These are phyloP conservation scores for Phalaenopsis equestris DNA, from an alignment of 106 monocot species.

Conservation along the genomic window DNA sequence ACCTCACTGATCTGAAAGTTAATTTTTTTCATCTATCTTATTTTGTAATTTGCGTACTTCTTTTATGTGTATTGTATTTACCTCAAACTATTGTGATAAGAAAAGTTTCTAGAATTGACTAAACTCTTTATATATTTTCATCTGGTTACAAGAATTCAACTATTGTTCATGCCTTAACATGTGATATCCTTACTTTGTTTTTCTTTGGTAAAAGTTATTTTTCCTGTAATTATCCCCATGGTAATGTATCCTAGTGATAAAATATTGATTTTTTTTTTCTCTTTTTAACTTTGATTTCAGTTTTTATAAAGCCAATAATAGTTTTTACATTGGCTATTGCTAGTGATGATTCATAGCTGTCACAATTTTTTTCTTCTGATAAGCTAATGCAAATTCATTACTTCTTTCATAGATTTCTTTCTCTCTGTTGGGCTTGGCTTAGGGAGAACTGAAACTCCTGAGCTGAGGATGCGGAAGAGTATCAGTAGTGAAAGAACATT, in stretches of 20 bases:
- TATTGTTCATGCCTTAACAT: background rate
- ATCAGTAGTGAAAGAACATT: constrained; percentile 95
- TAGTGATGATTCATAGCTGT: background rate
- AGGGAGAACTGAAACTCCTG: constrained; percentile 70
- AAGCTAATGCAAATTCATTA: constrained; percentile 11
- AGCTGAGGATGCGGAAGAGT: constrained; percentile 67
- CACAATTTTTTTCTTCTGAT: background rate
- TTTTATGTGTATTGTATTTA: background rate
- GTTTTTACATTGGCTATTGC: background rate
- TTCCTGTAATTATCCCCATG: background rate
- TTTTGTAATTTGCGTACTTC: background rate
- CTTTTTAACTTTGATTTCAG: background rate
- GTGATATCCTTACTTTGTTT: background rate
- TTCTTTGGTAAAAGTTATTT: background rate
- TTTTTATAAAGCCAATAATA: background rate
- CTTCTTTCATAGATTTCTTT: constrained; percentile 70
- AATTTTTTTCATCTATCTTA: background rate
- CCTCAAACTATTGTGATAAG: background rate
- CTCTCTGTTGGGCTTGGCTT: constrained; percentile 89
- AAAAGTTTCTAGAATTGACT: background rate
- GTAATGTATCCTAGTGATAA: background rate
- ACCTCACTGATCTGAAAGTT: background rate
- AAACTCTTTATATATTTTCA: background rate
- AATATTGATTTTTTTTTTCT: background rate
- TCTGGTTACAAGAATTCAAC: background rate